phyloP scores from a whole-genome alignment of 202 grass and related monocot genomes.

The Eragrostis tef region DNA sequence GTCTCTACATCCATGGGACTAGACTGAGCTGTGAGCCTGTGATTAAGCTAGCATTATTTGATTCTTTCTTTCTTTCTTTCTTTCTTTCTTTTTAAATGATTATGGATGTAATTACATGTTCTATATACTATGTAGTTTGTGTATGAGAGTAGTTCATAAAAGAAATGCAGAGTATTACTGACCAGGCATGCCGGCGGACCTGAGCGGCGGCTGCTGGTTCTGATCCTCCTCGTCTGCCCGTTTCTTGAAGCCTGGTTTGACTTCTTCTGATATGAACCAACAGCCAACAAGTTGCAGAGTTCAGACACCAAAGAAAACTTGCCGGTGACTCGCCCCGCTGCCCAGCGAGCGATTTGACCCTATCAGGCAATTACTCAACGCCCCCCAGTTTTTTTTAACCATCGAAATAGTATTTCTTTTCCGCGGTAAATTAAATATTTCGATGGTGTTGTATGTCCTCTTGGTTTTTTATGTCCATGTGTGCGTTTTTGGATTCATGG shows the following conservation, averaged over 20 bases:
- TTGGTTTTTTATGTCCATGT: not conserved
- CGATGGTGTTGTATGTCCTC: not conserved
- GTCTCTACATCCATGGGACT: too few relatives aligned
- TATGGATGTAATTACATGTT: not conserved
- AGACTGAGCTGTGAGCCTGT: not conserved
- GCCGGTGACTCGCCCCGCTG: not conserved
- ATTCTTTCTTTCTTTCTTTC: too few relatives aligned
- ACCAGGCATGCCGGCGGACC: not conserved
- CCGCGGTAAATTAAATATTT: not conserved
- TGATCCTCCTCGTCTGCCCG: not conserved
- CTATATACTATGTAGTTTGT: not conserved
- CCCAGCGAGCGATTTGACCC: too few relatives aligned
- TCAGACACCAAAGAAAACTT: not conserved
- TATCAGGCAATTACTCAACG: not conserved
- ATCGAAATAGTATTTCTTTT: not conserved
- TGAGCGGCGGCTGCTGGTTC: not conserved
- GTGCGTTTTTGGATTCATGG: not conserved
- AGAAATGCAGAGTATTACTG: not conserved
- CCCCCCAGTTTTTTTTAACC: not conserved
- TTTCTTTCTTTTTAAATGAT: not conserved
- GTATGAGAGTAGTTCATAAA: not conserved
- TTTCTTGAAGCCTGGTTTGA: conserved; percentile 34
- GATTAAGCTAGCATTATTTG: not conserved
- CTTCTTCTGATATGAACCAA: conserved; percentile 19
- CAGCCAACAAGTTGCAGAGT: not conserved